Evolutionary conservation across 257 asterid species (phyloP).

Genomic region (Rauvolfia tetraphylla): DNA sequence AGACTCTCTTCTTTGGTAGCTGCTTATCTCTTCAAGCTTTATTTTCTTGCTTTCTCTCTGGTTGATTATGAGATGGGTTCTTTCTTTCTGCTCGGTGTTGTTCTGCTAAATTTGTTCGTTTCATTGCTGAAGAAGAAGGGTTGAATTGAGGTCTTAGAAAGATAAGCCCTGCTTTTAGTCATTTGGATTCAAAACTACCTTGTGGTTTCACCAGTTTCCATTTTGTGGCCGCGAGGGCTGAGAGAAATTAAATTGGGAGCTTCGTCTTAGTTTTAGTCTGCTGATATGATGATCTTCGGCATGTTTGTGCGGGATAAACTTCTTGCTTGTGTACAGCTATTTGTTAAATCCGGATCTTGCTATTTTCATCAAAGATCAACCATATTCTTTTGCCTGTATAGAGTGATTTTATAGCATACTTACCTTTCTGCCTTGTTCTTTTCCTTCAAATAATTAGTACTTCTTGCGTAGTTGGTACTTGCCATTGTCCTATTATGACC

Average conservation of each 20-base stretch:
- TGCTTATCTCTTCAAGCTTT: neutral
- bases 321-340: neutral
- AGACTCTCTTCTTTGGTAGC: neutral
- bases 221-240: neutral
- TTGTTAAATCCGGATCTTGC: constrained; percentile 8
- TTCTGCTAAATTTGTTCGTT: neutral
- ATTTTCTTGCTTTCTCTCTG: neutral
- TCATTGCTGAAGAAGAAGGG: neutral
- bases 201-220: neutral
- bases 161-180: neutral
- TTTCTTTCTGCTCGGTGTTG: neutral
- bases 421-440: neutral
- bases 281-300: neutral
- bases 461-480: neutral
- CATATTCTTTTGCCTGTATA: neutral
- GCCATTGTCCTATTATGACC: neutral
- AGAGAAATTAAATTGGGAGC: neutral
- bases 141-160: neutral
- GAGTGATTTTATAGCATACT: neutral
- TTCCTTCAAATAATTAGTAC: neutral
- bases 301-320: neutral
- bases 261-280: neutral
- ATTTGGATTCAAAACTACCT: neutral
- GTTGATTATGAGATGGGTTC: neutral
- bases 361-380: neutral